Conservation (phyloP, 495 filamentous ascomycete species). For the Talaromyces adpressus region DNA sequence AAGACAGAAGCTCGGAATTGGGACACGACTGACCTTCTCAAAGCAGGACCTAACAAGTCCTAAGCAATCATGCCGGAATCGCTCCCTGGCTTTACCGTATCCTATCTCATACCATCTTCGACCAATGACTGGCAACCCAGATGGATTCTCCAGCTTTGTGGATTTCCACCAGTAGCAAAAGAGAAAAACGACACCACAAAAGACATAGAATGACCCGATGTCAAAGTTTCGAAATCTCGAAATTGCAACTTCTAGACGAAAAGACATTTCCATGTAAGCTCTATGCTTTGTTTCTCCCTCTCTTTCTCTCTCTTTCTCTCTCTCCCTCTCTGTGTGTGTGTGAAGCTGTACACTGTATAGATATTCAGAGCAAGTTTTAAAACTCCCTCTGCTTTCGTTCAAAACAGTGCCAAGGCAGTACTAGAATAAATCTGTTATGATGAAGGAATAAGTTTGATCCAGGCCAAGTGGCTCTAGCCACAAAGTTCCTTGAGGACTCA, state of each 20-base stretch:
- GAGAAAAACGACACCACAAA: neutral
- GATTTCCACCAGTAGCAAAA: neutral
- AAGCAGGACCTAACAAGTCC: neutral
- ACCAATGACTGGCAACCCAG: constrained; percentile 7
- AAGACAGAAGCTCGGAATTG: neutral
- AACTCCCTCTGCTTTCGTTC: neutral
- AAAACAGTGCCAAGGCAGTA: neutral
- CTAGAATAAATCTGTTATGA: neutral
- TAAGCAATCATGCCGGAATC: constrained; percentile 6
- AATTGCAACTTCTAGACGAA: neutral
- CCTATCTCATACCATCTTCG: constrained; percentile 9
- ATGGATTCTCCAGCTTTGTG: constrained; percentile 7
- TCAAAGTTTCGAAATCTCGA: neutral
- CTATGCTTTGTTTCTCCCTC: neutral
- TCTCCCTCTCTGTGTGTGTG: neutral
- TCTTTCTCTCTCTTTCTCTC: neutral
- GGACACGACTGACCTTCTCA: neutral
- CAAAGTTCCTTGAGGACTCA: neutral
- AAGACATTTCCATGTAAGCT: neutral
- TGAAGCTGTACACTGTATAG: neutral
- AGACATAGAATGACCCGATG: neutral
- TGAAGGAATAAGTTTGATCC: neutral
- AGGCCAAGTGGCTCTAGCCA: neutral
- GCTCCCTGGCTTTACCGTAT: constrained; percentile 7
- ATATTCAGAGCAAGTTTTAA: neutral